Evolutionary conservation across 1,284 basidiomycete genomes (phyloP), one percentile per base, ranked within the genome.

Genomic region (Bjerkandera adusta): DNA sequence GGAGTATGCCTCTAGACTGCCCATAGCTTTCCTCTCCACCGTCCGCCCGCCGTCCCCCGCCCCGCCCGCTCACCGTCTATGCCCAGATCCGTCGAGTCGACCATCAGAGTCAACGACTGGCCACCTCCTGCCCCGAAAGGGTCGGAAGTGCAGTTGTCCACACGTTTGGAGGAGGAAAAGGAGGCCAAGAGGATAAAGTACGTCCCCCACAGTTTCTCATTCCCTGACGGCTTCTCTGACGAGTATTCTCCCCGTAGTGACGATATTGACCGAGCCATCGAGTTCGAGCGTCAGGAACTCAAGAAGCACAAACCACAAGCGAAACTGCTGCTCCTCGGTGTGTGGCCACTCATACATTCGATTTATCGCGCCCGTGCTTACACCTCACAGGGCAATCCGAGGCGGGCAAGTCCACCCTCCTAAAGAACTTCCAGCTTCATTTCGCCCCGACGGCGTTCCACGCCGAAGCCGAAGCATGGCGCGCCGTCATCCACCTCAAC

Each of bases 361-460:
- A 16, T 25, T 7, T 34, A 26, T 26, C 11, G 21, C 36, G 20
- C 7, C n/a, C 16, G 16, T 25, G 20, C 29, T 43, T n/a, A 22
- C n/a, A 16, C 12, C 29, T 25, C 24, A n/a, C 51, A 82, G 81
- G 82, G 42, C 81, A 83, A 61, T 76, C 81, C 20, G 80, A 83
- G 63, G 80, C 79, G 1, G 81, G 82, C 18, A 83, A 85, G 57
- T 83, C 80, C 0, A 83, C 82, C 0, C 70, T 82, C 38, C 65
- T 85, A 32, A 83, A 83, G 63, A 81, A 81, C 58, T 79, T 83
- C 54, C 79, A 83, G 53, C 65, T 83, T 13, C 70, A 75, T 48
- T 81, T 80, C 54, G 74, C 79, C 7, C 82, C 82, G 0, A 73
- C 72, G 49, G 70, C 79, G 1, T 82, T 85, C 57, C 63, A 71